A percentile compares a stretch with the other conserved stretches of the same genome.
Evolutionary conservation across 2,329 filamentous ascomycete species (phyloP).

Genomic region (Fusarium sp.): DNA sequence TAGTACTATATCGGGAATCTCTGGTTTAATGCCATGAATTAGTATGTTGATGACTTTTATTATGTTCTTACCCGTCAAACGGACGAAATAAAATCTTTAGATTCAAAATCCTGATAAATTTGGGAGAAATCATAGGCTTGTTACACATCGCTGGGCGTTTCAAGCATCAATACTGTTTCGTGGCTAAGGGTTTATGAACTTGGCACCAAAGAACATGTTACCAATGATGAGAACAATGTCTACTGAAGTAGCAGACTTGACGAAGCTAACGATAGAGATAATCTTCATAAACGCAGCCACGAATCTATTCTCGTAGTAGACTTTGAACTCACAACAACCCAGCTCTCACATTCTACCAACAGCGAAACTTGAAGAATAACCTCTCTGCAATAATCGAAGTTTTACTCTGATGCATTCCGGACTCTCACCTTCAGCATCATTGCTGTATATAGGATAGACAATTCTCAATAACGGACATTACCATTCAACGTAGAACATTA

Average conservation of each 20-base stretch:
- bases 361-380: not conserved
- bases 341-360: not conserved
- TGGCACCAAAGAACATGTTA: not conserved
- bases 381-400: no score
- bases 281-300: no score
- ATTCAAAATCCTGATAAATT: not conserved
- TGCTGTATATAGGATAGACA: not conserved
- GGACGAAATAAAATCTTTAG: not conserved
- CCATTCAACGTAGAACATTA: not conserved
- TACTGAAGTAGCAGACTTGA: not conserved
- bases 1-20: not conserved
- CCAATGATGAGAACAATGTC: no score
- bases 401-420: not conserved
- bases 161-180: not conserved
- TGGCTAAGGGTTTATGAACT: not conserved
- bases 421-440: no score
- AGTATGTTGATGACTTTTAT: not conserved
- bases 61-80: not conserved
- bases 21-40: not conserved
- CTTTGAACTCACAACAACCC: not conserved
- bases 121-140: no score
- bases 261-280: not conserved
- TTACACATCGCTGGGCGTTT: not conserved
- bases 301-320: not conserved
- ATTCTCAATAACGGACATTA: no score